Evolutionary conservation across 225 moss, liverwort and hornwort species (phyloP).

Genomic region (Polytrichum commune): DNA sequence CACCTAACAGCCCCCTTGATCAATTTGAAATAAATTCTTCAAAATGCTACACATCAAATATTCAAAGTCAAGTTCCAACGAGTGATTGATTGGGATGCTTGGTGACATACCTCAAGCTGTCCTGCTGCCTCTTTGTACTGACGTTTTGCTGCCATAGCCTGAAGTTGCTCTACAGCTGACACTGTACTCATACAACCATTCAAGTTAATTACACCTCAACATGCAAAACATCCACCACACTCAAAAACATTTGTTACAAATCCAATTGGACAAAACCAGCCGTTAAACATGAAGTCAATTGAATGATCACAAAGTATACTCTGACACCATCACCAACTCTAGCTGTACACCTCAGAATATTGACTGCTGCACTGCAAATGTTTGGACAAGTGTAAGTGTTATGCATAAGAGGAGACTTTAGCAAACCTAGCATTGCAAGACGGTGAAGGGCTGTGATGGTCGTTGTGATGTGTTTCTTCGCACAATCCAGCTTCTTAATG

Average conservation of each 20-base stretch:
- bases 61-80: background rate
- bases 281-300: too few species aligned
- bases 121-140: slow-evolving; percentile 99
- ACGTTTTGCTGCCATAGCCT: slow-evolving; percentile 96
- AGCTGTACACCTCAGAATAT: too few species aligned
- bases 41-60: background rate
- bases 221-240: too few species aligned
- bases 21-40: too few species aligned
- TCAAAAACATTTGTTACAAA: too few species aligned
- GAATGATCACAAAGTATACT: too few species aligned
- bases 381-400: too few species aligned
- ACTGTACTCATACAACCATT: slow-evolving; percentile 44
- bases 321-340: too few species aligned
- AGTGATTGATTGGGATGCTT: background rate
- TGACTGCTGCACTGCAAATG: too few species aligned
- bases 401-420: background rate
- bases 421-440: slow-evolving; percentile 95
- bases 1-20: too few species aligned
- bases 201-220: too few species aligned
- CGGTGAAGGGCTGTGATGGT: slow-evolving; percentile 98
- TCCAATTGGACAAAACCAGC: too few species aligned
- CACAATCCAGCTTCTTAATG: slow-evolving; percentile 98
- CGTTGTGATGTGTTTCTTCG: slow-evolving; percentile 98
- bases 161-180: slow-evolving; percentile 95
- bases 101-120: slow-evolving; percentile 79